Evolutionary conservation across 73 alveolate genomes (phyloP).

Genomic region (Tetrahymena thermophila): DNA sequence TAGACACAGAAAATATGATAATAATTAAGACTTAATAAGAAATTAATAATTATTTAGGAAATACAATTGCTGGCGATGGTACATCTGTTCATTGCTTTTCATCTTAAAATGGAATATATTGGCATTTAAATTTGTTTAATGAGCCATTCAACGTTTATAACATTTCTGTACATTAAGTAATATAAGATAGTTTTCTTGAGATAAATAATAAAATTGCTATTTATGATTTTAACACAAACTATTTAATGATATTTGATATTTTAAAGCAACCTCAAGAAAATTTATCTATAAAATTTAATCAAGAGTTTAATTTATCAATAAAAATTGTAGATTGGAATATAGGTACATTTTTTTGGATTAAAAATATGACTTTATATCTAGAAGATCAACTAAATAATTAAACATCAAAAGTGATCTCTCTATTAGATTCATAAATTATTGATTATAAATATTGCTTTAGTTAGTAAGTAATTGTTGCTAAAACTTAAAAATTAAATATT

Average conservation of each 20-base stretch:
- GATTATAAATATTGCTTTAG: neutral
- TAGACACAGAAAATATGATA: neutral
- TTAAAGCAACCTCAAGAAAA: neutral
- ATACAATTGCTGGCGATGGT: neutral
- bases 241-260: no score
- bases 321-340: neutral
- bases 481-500: neutral
- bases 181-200: neutral
- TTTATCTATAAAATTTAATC: no score
- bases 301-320: neutral
- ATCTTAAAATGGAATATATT: neutral
- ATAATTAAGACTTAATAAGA: neutral
- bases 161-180: neutral
- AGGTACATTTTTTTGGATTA: neutral
- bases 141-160: neutral
- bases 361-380: no score
- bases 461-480: neutral
- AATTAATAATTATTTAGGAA: neutral
- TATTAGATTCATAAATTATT: neutral
- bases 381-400: neutral
- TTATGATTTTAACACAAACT: neutral
- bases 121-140: neutral
- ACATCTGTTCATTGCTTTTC: neutral
- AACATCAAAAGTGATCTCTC: neutral
- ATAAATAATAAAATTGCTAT: neutral